Percentiles rank a stretch among this genome's conserved stretches.
Evolutionary conservation across 1,284 basidiomycete species (phyloP).

Genomic region (Schizophyllum amplum): DNA sequence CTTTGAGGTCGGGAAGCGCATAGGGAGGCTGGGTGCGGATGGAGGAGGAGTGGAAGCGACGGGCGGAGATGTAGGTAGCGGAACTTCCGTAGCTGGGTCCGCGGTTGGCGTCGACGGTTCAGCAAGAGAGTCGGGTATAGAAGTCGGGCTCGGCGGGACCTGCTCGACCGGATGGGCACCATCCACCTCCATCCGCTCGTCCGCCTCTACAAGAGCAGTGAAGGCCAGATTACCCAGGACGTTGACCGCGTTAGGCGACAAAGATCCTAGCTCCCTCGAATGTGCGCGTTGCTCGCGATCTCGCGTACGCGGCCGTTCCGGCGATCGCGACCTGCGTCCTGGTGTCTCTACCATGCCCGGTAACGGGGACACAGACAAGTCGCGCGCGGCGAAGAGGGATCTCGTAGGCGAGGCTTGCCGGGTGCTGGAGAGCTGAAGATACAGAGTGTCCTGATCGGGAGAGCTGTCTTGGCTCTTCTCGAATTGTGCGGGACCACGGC

Average conservation of each 20-base stretch:
- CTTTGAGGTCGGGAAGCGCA: neutral
- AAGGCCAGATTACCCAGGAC: neutral
- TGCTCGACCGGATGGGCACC: no score
- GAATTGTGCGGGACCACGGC: neutral
- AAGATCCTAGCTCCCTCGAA: neutral
- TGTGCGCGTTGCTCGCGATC: neutral
- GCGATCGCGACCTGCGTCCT: neutral
- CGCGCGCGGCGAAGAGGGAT: neutral
- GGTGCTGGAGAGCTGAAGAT: neutral
- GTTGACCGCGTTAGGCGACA: neutral
- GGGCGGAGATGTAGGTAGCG: no score
- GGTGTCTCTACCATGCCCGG: neutral
- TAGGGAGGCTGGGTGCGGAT: neutral
- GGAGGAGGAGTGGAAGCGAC: no score
- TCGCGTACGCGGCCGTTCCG: neutral
- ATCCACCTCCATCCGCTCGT: neutral
- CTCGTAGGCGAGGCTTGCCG: neutral
- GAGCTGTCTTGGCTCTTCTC: neutral
- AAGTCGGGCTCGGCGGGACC: no score
- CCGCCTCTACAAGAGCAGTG: neutral
- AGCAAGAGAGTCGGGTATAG: no score
- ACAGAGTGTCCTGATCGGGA: neutral
- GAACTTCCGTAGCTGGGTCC: no score
- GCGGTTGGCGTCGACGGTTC: neutral
- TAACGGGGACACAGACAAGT: neutral